Evolutionary conservation across 352 stramenopile genomes (phyloP).

Genomic region (Stephanocyclus meneghinianus): DNA sequence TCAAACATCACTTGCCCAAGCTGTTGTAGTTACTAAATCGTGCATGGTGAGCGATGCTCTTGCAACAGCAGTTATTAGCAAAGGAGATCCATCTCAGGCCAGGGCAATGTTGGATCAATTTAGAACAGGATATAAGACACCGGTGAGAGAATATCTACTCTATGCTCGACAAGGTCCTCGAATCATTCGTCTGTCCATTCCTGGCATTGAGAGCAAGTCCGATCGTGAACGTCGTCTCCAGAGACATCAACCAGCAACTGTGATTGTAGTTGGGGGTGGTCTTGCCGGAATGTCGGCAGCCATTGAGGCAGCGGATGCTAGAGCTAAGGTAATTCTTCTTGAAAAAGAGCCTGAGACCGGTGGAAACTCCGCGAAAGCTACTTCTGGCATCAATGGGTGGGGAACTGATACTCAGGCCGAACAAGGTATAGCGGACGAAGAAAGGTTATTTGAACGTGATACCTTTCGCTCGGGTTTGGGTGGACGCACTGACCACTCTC

Average conservation of each 20-base stretch:
- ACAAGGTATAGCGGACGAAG: constrained; percentile 29
- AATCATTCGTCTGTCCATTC: constrained; percentile 52
- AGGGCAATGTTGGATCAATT: constrained; percentile 46
- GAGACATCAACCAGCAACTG: constrained; percentile 34
- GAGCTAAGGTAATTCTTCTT: constrained; percentile 49
- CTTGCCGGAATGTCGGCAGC: constrained; percentile 49
- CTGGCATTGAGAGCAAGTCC: constrained; percentile 45
- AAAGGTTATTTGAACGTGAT: constrained; percentile 45
- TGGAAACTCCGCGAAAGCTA: constrained; percentile 62
- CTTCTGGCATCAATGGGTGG: constrained; percentile 61
- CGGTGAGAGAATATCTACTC: constrained; percentile 54
- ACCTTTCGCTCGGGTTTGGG: constrained; percentile 32
- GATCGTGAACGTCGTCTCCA: constrained; percentile 31
- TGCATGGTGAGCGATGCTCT: constrained; percentile 58
- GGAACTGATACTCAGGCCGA: constrained; percentile 61
- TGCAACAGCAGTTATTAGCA: constrained; percentile 38
- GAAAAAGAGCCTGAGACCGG: constrained; percentile 59
- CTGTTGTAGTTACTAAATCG: constrained; percentile 15
- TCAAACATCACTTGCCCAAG: constrained; percentile 30
- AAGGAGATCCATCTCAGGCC: constrained; percentile 21
- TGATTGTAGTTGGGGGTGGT: constrained; percentile 51
- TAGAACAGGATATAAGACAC: constrained; percentile 44
- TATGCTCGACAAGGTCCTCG: constrained; percentile 52
- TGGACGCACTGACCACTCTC: constrained; percentile 21
- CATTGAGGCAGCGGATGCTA: constrained; percentile 44